phyloP scores from a whole-genome alignment of 2,329 filamentous ascomycete species.

The Didymella exigua region DNA sequence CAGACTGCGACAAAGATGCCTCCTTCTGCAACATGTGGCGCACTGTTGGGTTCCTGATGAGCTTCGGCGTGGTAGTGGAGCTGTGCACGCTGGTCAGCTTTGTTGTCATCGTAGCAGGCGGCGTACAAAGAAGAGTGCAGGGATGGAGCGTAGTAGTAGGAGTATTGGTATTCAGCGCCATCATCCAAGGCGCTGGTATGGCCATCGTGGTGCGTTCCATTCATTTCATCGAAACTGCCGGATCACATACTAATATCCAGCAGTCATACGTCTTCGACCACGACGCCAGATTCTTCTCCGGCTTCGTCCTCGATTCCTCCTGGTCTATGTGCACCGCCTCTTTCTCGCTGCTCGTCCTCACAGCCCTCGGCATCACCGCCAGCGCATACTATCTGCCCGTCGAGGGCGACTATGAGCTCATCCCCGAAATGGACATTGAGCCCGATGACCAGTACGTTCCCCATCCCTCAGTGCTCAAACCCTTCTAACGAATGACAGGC shows the following conservation, averaged over 20 bases:
- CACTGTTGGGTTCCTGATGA: conserved; percentile 84
- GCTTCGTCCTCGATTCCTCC: conserved; percentile 79
- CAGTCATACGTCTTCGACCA: conserved; percentile 84
- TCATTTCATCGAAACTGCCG: not conserved
- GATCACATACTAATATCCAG: not conserved
- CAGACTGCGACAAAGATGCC: conserved; percentile 70
- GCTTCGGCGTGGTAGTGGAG: conserved; percentile 80
- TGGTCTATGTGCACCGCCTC: conserved; percentile 73
- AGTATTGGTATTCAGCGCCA: conserved; percentile 68
- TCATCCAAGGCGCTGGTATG: conserved; percentile 78
- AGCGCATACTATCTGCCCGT: conserved; percentile 74
- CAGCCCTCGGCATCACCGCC: conserved; percentile 63
- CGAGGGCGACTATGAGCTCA: conserved; percentile 87
- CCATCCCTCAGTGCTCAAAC: not conserved
- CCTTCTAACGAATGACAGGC: conserved; percentile 35
- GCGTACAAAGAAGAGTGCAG: conserved; percentile 76
- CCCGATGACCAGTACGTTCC: conserved; percentile 44
- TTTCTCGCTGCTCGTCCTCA: conserved; percentile 61
- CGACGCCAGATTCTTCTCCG: conserved; percentile 80
- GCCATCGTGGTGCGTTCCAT: conserved; percentile 73
- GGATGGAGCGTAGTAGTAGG: conserved; percentile 80
- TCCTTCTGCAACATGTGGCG: conserved; percentile 93
- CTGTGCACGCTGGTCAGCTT: conserved; percentile 82
- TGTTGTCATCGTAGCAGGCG: conserved; percentile 75
- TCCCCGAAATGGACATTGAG: conserved; percentile 51